These are phyloP conservation scores for Rubia peregrina DNA, from an alignment of 305 asterid genomes.

Conservation along the genomic window DNA sequence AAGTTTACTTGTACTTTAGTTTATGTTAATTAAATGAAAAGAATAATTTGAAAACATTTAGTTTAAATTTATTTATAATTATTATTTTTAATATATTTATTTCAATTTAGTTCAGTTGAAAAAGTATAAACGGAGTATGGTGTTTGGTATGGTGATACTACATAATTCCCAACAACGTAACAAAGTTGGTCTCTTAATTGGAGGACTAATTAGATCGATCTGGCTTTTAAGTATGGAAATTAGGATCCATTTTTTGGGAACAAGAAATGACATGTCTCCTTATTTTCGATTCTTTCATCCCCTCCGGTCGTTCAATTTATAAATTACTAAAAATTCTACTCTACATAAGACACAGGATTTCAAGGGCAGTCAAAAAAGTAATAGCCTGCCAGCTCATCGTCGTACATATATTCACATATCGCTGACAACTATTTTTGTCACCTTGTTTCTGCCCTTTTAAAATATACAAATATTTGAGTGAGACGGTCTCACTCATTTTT, in stretches of 20 bases:
- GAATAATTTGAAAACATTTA: too few relatives aligned
- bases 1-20: too few relatives aligned
- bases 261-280: conserved; percentile 31
- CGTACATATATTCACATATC: background rate
- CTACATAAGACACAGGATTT: background rate
- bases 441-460: too few relatives aligned
- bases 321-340: background rate
- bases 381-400: background rate
- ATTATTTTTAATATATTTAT: too few relatives aligned
- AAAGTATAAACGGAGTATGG: too few relatives aligned
- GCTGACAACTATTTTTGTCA: background rate
- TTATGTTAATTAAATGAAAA: too few relatives aligned
- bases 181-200: conserved; percentile 25
- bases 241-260: conserved; percentile 15
- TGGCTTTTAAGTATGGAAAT: conserved; percentile 10
- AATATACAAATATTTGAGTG: too few relatives aligned
- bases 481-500: too few relatives aligned
- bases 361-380: background rate
- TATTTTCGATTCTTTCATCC: background rate
- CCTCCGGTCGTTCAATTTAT: conserved; percentile 1
- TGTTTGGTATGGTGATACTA: background rate
- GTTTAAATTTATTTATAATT: too few relatives aligned
- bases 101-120: too few relatives aligned
- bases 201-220: conserved; percentile 28
- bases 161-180: conserved; percentile 19